phyloP scores from a whole-genome alignment of 2,329 filamentous ascomycete genomes.

The Colletotrichum phormii region DNA sequence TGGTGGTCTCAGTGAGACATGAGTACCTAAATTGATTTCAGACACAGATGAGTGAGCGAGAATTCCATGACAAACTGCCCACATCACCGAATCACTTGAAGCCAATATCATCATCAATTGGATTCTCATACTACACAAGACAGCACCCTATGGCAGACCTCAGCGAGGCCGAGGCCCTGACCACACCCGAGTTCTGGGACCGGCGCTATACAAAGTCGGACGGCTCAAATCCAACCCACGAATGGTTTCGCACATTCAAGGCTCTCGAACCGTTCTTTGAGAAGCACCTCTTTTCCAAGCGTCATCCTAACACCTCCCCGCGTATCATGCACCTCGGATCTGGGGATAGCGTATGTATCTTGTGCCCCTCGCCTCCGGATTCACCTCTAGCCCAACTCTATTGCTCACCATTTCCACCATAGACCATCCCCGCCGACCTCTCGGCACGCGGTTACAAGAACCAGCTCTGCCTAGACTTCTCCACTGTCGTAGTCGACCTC shows the following conservation, averaged over 20 bases:
- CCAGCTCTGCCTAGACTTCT: conserved; percentile 70
- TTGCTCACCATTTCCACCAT: background rate
- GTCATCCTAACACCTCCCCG: conserved; percentile 45
- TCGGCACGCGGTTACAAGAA: conserved; percentile 58
- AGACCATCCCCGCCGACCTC: conserved; percentile 65
- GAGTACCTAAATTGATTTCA: too few relatives aligned
- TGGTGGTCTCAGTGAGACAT: too few relatives aligned
- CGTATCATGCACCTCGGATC: conserved; percentile 67
- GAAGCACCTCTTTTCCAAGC: conserved; percentile 52
- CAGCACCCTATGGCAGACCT: background rate
- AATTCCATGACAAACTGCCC: too few relatives aligned
- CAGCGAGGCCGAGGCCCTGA: conserved; percentile 42
- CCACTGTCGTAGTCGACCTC: conserved; percentile 60
- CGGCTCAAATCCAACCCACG: conserved; percentile 55
- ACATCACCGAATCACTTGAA: background rate
- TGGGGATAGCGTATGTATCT: conserved; percentile 63
- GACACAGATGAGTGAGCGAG: too few relatives aligned
- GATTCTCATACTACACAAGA: background rate
- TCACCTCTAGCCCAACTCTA: background rate
- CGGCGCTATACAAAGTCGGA: conserved; percentile 55
- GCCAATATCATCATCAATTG: background rate
- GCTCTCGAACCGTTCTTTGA: conserved; percentile 61
- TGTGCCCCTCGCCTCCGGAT: background rate
- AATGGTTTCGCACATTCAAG: conserved; percentile 65
- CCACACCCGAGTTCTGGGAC: conserved; percentile 62